phyloP scores from a whole-genome alignment of 495 filamentous ascomycete species.

The Neurospora sp. region DNA sequence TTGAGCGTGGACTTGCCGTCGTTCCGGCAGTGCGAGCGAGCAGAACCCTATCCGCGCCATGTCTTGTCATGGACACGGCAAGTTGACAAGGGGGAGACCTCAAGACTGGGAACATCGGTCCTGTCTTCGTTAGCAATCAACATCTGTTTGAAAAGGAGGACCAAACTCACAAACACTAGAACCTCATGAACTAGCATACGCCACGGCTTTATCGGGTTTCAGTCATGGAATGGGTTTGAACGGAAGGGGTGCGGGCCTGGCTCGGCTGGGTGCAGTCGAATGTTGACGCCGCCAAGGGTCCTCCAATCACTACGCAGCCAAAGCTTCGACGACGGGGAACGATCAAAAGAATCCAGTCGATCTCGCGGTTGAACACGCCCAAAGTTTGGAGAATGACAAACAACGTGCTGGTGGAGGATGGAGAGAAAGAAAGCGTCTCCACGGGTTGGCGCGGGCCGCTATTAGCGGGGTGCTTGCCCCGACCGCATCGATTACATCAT shows the following conservation, averaged over 20 bases:
- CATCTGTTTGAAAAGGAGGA: background rate
- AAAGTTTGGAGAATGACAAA: background rate
- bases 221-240: background rate
- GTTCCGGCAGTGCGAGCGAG: background rate
- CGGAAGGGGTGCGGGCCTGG: background rate
- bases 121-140: background rate
- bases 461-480: background rate
- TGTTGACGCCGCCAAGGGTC: background rate
- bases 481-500: background rate
- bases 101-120: background rate
- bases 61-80: background rate
- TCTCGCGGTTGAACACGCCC: background rate
- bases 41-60: background rate
- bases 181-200: background rate
- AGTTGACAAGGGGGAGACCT: background rate
- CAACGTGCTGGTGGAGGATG: background rate
- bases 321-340: too few relatives aligned
- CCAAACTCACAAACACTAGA: background rate
- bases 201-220: background rate
- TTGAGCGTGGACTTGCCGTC: background rate
- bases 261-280: background rate
- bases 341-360: too few relatives aligned
- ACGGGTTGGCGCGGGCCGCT: background rate
- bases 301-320: background rate
- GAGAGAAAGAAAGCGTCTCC: background rate